A percentile compares a stretch with the other conserved stretches of the same genome.
Evolutionary conservation across 1,139 yeast species (phyloP).

Genomic region (Sugiyamaella xylanicola): DNA sequence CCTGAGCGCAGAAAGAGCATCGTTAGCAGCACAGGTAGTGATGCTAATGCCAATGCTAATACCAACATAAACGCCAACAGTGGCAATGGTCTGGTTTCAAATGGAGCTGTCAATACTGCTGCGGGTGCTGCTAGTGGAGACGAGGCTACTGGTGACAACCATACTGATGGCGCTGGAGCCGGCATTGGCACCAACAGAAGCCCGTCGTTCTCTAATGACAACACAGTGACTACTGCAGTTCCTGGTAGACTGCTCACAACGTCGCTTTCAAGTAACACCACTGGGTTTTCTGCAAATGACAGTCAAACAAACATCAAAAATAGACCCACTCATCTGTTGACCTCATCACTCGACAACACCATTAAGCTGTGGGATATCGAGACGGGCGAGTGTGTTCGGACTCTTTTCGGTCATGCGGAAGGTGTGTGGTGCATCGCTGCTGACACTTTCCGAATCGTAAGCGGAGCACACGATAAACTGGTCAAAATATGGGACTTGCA

Average conservation of each 20-base stretch:
- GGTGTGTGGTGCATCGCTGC: conserved; percentile 98
- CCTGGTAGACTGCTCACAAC: conserved; percentile 18
- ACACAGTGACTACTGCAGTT: conserved; percentile 20
- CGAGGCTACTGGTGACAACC: neutral
- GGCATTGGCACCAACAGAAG: neutral
- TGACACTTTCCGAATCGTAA: conserved; percentile 88
- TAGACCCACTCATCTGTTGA: conserved; percentile 77
- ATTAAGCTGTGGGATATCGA: conserved; percentile 90
- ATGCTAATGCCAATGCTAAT: neutral
- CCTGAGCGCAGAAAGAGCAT: neutral
- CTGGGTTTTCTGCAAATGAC: conserved; percentile 31
- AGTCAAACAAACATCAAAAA: conserved; percentile 28
- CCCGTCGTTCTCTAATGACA: conserved; percentile 1
- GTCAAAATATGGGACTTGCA: conserved; percentile 96
- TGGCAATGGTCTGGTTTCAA: too few relatives aligned
- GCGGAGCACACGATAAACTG: conserved; percentile 90
- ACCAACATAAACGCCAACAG: conserved; percentile 28
- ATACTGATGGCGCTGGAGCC: neutral
- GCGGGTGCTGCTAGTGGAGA: conserved; percentile 20
- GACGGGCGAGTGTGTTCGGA: conserved; percentile 84
- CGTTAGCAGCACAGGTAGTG: neutral
- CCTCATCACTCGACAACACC: conserved; percentile 90
- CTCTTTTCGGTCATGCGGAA: conserved; percentile 96
- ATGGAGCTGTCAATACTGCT: neutral
- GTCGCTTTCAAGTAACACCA: conserved; percentile 28